Base-by-base conservation (phyloP, 306 rosid species). In the Pterocarpus santalinus region DNA sequence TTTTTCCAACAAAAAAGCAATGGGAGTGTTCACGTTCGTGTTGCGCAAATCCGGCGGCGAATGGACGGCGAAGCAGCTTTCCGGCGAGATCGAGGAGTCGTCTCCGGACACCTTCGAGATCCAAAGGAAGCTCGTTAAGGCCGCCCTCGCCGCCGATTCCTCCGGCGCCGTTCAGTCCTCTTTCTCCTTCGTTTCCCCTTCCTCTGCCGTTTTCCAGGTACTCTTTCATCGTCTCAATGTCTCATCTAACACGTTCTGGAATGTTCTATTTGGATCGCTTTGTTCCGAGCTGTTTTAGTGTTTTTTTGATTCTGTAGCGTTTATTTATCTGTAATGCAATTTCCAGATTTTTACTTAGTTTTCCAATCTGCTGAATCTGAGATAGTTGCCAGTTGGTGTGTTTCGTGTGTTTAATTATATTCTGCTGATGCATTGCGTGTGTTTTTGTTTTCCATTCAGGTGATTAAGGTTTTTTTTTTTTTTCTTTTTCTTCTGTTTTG, bases 191-290 rank as follows among this genome's bases (percentile, higher is more conserved):
- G 62, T 90, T 64, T 32, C 83, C 38, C 94, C 97, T 12, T 3
- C 80, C 63, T 90, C 97, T 12, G 94, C 92, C 8, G 92, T 92
- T 44, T 92, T 90, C 69, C 93, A 92, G 93, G 97, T 92, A 46
- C 30, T 15, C 33, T 1, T n/a, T 51, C 1, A 7, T 5, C 30
- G 14, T 34, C 9, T 30, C 58, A 8, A 30, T 16, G 7, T 44
- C 1, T 69, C 55, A 6, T 43, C 17, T 68, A 44, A 4, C 73
- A 46, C 28, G 13, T 69, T 46, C 56, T 41, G 8, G 4, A 43
- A 14, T 51, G 5, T 43, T 43, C 56, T 4, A 3, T 46, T 30
- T 47, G 28, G 60, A 69, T 69, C 73, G 4, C n/a, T 43, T 28
- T 6, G 13, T 28, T 49, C 14, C 1, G 8, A 30, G 32, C 57